A percentile compares a stretch with the other conserved stretches of the same genome.
These are phyloP conservation scores for Pseudozyma sp. DNA, from an alignment of 1,284 basidiomycete genomes.

Conservation along the genomic window DNA sequence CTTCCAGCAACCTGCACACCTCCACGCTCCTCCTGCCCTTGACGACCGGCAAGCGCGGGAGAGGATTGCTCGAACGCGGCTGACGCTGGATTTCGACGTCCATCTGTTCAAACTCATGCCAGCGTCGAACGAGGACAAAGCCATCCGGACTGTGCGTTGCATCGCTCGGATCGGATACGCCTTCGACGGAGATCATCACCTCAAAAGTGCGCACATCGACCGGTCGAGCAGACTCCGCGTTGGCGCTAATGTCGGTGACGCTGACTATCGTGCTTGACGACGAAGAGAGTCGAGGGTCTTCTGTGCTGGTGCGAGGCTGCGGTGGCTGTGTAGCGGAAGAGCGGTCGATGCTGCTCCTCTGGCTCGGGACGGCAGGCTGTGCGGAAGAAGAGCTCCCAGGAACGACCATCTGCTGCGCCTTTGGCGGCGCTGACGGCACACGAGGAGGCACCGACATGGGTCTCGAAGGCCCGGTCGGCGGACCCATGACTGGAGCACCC, in stretches of 20 bases:
- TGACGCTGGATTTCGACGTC: conserved; percentile 54
- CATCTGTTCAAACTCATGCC: conserved; percentile 64
- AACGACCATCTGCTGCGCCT: conserved; percentile 24
- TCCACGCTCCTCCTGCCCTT: conserved; percentile 49
- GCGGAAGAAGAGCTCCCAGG: conserved; percentile 4
- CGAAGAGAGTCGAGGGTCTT: conserved; percentile 1
- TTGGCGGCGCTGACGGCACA: conserved; percentile 34
- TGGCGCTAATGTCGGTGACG: conserved; percentile 60
- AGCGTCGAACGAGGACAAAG: conserved; percentile 61
- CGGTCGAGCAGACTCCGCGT: conserved; percentile 46
- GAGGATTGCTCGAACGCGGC: conserved; percentile 40
- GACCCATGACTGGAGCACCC: conserved; percentile 30
- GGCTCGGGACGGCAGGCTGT: not conserved
- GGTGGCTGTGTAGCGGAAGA: not conserved
- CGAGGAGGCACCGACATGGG: conserved; percentile 50
- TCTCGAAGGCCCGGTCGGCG: conserved; percentile 33
- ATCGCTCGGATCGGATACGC: conserved; percentile 16
- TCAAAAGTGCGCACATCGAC: conserved; percentile 58
- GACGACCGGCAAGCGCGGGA: conserved; percentile 43
- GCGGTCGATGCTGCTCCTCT: conserved; percentile 11
- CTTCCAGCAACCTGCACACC: conserved; percentile 49
- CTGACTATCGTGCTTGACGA: conserved; percentile 20
- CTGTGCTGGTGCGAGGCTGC: conserved; percentile 6
- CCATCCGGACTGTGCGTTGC: conserved; percentile 44
- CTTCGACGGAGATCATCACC: conserved; percentile 65